Percentiles rank a stretch among this genome's conserved stretches.
Evolutionary conservation across 2,329 filamentous ascomycete species (phyloP).

Genomic region (Neopestalotiopsis clavispora): DNA sequence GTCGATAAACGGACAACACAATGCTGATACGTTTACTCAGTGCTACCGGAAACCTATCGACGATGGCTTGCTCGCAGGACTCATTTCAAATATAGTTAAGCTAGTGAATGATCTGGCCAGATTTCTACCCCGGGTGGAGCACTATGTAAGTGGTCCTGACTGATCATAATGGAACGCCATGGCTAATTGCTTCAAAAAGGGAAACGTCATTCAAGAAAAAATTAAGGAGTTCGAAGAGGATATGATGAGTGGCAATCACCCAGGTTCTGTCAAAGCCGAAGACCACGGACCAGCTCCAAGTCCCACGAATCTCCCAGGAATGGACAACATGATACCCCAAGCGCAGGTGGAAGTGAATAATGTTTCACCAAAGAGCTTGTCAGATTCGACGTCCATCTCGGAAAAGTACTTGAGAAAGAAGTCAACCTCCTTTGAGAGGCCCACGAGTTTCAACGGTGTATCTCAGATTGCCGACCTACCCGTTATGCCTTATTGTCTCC

Average conservation of each 20-base stretch:
- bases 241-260: not conserved
- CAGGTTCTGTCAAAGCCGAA: not conserved
- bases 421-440: not conserved
- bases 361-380: not conserved
- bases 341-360: not conserved
- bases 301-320: constrained; percentile 10
- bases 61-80: constrained; percentile 9
- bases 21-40: not conserved
- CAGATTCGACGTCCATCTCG: constrained; percentile 10
- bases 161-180: not conserved
- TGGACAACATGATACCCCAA: constrained; percentile 10
- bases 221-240: constrained; percentile 13
- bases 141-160: constrained; percentile 16
- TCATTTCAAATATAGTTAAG: constrained; percentile 14
- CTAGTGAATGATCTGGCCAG: constrained; percentile 14
- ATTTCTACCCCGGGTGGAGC: constrained; percentile 16
- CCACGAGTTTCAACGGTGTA: not conserved
- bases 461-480: constrained; percentile 8
- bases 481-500: constrained; percentile 19
- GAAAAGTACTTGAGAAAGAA: constrained; percentile 13
- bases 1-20: not conserved
- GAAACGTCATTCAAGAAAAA: constrained; percentile 6
- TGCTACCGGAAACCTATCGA: constrained; percentile 12
- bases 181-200: not conserved
- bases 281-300: not conserved